Conservation (phyloP, 495 filamentous ascomycete genomes). For the Hapsidospora chrysogenum region DNA sequence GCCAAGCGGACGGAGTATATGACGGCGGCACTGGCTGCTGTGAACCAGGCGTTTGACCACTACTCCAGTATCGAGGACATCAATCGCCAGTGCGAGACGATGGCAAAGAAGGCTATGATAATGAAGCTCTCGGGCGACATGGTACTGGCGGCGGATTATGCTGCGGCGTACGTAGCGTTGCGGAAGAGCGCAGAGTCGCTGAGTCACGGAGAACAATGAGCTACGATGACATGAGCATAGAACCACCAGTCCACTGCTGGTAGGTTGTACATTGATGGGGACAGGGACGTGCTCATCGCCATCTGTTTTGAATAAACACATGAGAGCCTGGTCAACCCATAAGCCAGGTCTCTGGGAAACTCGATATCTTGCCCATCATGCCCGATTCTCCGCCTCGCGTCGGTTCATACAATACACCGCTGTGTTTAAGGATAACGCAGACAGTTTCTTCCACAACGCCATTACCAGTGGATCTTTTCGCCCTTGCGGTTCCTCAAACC, state of each 20-base stretch:
- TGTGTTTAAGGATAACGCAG: too few relatives aligned
- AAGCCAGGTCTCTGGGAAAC: too few relatives aligned
- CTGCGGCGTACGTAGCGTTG: conserved; percentile 49
- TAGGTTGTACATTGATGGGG: too few relatives aligned
- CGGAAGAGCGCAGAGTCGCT: conserved; percentile 19
- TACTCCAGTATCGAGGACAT: conserved; percentile 62
- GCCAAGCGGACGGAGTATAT: conserved; percentile 39
- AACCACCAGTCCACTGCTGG: too few relatives aligned
- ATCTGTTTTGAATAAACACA: background rate
- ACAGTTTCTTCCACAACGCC: background rate
- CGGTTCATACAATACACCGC: too few relatives aligned
- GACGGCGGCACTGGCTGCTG: conserved; percentile 44
- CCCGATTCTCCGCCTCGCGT: too few relatives aligned
- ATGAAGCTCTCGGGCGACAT: conserved; percentile 60
- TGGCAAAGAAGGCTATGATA: conserved; percentile 73
- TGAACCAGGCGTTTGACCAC: conserved; percentile 46
- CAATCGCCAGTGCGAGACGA: conserved; percentile 60
- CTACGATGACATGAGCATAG: too few relatives aligned
- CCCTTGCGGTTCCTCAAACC: conserved; percentile 4
- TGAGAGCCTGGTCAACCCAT: too few relatives aligned
- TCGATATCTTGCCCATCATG: too few relatives aligned
- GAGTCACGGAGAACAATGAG: background rate
- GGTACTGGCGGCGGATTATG: conserved; percentile 56
- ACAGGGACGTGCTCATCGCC: too few relatives aligned
- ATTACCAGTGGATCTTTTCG: conserved; percentile 4